Percentiles rank a stretch among this genome's conserved stretches.
These are phyloP conservation scores for Paraconiothyrium brasiliense DNA, from an alignment of 2,329 filamentous ascomycete species.

Conservation along the genomic window DNA sequence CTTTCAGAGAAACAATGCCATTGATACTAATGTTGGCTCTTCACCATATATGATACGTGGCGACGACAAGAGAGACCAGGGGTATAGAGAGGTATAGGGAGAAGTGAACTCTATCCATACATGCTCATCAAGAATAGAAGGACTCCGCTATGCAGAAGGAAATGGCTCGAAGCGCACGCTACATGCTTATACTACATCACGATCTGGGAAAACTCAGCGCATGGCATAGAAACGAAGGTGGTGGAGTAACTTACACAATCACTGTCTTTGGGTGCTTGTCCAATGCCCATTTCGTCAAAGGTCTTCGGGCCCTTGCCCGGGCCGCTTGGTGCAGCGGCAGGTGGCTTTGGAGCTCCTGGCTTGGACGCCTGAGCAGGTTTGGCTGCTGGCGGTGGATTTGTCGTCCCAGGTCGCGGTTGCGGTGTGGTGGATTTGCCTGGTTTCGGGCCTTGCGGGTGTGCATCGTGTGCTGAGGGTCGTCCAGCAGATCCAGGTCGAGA, in stretches of 20 bases:
- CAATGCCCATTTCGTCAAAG: constrained; percentile 98
- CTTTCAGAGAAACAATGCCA: background rate
- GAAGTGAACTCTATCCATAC: constrained; percentile 8
- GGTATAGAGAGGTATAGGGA: constrained; percentile 15
- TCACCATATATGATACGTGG: constrained; percentile 2
- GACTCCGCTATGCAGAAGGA: constrained; percentile 17
- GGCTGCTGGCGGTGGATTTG: constrained; percentile 11
- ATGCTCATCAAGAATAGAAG: constrained; percentile 5
- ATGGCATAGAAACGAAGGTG: background rate
- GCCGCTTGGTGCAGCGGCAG: constrained; percentile 33
- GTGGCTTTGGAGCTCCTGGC: constrained; percentile 38
- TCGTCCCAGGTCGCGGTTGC: constrained; percentile 16
- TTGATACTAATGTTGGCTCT: constrained; percentile 1
- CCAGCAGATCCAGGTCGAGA: constrained; percentile 43
- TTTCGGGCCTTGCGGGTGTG: constrained; percentile 14
- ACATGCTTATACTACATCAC: constrained; percentile 27
- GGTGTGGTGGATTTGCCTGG: constrained; percentile 33
- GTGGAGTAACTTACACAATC: constrained; percentile 78
- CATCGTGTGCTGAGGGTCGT: constrained; percentile 36
- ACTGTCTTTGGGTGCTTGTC: constrained; percentile 80
- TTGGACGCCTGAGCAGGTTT: constrained; percentile 19
- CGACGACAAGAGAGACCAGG: constrained; percentile 12
- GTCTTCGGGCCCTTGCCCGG: constrained; percentile 85
- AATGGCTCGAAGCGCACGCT: background rate
- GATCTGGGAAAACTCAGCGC: constrained; percentile 21